These are phyloP conservation scores for Mycena metata DNA, from an alignment of 768 basidiomycete species.

Conservation along the genomic window DNA sequence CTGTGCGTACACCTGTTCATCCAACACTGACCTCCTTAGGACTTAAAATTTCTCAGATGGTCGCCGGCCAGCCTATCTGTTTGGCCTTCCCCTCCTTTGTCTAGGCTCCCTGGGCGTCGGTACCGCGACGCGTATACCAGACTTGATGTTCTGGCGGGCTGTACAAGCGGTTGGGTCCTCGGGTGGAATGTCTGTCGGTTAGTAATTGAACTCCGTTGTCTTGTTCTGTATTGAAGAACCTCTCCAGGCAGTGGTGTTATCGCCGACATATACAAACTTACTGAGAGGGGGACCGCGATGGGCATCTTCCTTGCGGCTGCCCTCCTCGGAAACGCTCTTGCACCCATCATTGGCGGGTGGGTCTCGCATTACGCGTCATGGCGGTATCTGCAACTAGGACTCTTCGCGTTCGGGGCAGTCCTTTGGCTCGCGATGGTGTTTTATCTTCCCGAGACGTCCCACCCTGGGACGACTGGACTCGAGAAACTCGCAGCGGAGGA, in stretches of 20 bases:
- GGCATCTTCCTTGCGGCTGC: constrained; percentile 57
- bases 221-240: background rate
- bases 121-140: constrained; percentile 53
- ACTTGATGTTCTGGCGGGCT: constrained; percentile 72
- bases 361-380: constrained; percentile 73
- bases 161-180: constrained; percentile 77
- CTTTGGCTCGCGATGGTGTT: constrained; percentile 56
- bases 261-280: constrained; percentile 75
- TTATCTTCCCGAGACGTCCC: constrained; percentile 77
- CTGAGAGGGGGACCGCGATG: constrained; percentile 65
- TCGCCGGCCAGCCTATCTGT: constrained; percentile 70
- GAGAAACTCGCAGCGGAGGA: constrained; percentile 54
- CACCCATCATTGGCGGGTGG: constrained; percentile 73
- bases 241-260: constrained; percentile 61
- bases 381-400: constrained; percentile 66
- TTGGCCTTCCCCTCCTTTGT: constrained; percentile 69
- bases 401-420: constrained; percentile 58
- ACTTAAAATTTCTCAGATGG: constrained; percentile 63
- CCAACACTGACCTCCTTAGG: background rate
- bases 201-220: background rate
- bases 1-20: constrained; percentile 50
- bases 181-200: constrained; percentile 65
- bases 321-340: constrained; percentile 72
- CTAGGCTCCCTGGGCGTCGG: constrained; percentile 75
- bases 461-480: constrained; percentile 68